phyloP scores from a whole-genome alignment of 2,329 filamentous ascomycete genomes.

The Talaromyces sp. region DNA sequence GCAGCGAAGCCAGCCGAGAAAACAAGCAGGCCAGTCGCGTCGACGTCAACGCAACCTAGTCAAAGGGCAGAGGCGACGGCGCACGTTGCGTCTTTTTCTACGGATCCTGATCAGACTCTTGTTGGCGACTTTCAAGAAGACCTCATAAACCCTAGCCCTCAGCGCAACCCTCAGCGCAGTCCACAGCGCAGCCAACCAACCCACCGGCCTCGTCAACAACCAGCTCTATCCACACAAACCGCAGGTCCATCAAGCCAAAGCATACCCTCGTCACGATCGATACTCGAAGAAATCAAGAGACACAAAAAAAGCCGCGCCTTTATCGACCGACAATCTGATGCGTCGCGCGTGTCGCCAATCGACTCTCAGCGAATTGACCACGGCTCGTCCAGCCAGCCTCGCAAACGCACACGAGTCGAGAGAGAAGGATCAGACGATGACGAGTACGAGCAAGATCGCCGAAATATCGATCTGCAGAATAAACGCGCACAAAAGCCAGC shows the following conservation, averaged over 20 bases:
- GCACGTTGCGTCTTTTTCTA: conserved; percentile 5
- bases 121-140: conserved; percentile 12
- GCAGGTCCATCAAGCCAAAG: background rate
- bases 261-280: conserved; percentile 4
- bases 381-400: background rate
- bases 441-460: conserved; percentile 30
- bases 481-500: conserved; percentile 10
- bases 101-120: conserved; percentile 7
- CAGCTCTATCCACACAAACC: background rate
- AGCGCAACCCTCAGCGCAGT: background rate
- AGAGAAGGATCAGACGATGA: conserved; percentile 17
- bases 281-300: conserved; percentile 11
- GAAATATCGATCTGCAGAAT: conserved; percentile 2
- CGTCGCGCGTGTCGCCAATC: conserved; percentile 30
- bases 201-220: background rate
- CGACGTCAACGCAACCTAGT: background rate
- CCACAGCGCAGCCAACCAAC: background rate
- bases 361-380: conserved; percentile 5
- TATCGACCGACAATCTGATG: conserved; percentile 30
- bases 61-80: conserved; percentile 10
- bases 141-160: background rate
- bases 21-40: conserved; percentile 1
- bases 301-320: conserved; percentile 17
- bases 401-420: conserved; percentile 7
- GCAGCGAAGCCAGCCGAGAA: conserved; percentile 4